Evolutionary conservation across 2,329 filamentous ascomycete genomes (phyloP), one percentile per base, ranked within the genome.

Genomic region (Onygenales sp.): DNA sequence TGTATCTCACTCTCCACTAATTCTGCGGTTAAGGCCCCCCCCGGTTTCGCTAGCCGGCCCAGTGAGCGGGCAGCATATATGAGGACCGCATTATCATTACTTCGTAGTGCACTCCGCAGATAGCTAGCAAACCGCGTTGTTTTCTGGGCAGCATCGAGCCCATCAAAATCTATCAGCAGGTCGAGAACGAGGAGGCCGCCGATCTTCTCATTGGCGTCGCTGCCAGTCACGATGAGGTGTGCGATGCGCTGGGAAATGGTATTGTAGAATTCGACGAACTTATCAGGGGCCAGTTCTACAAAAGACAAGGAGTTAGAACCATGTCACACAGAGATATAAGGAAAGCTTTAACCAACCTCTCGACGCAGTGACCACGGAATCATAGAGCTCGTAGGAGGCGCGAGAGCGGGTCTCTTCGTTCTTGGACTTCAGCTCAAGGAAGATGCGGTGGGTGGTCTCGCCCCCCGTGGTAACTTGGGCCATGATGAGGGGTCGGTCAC

Each of bases 1-100:
- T 96, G 94, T 57, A 97, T 91, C 71, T 98, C 92, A 52, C 90
- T 92, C 66, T 98, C 93, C 54, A 98, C 93, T 52, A 98, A 77
- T 70, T 97, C 92, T 6, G 92, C 94, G 44, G 95, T 95, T 58
- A 97, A 78, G 34, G 93, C 91, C 56, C 93, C 93, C 57, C 93
- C 93, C 0, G 93, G 93, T 60, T 88, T 85, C 57, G 92, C 95
- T 55, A 98, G 80, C 66, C 91, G 88, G 45, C 93, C 93, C 32
- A 98, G 78, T 3, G 92, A 91, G 60, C 87, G 83, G 42, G 93
- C 91, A 4, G 94, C 93, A 10, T 88, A 84, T 53, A 94, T 83
- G 85, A 98, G 92, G 21, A 93, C 89, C 52, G 84, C 84, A 58
- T 88, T 88, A 63, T 98, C 93, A 67, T 91, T 95, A 57, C 92